Evolutionary conservation across 2,329 filamentous ascomycete species (phyloP), one percentile per base, ranked within the genome.

Genomic region (Phaeomoniella chlamydospora): DNA sequence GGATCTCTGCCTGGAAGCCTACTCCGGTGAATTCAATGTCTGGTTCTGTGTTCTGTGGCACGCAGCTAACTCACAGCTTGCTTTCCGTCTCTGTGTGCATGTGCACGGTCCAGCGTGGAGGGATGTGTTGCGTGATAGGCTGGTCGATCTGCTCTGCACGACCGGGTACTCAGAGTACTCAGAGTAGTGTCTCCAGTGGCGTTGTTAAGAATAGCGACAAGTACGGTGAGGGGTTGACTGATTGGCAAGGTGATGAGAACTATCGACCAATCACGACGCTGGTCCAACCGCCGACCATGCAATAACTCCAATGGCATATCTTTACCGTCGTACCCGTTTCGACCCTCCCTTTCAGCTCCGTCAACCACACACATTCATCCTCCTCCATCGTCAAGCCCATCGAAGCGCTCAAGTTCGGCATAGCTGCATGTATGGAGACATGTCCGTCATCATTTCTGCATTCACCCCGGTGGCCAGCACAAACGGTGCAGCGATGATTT

Each of bases 401-500:
- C 9, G 15, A 34, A 15, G 32, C 32, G 32, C 32, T 18, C 32
- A 18, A 18, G 14, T 17, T 32, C 15, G 32, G 30, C 14, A 34
- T 34, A 10, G 32, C 16, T 18, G 32, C 32, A 34, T 34, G 32
- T 17, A 34, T 16, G 4, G 10, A 5, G 36, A 22, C 16, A 35
- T 40, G 15, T 29, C 19, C 18, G 35, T 38, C 31, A 34, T 18
- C 19, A 26, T n/a, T 32, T 32, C 6, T 16, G 15, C 31, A 6
- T 18, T 34, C 5, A 34, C 17, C 5, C 17, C 12, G 14, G 14
- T 34, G n/a, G 15, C n/a, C 13, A 15, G 15, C 15, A 34, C 22
- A 26, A n/a, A 9, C 6, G n/a, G 22, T 6, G n/a, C 22, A 26
- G n/a, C 22, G 9, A 26, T 26, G 9, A n/a, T n/a, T 26, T 6